These are phyloP conservation scores for Neurospora sp. DNA, from an alignment of 495 filamentous ascomycete genomes.

Conservation along the genomic window DNA sequence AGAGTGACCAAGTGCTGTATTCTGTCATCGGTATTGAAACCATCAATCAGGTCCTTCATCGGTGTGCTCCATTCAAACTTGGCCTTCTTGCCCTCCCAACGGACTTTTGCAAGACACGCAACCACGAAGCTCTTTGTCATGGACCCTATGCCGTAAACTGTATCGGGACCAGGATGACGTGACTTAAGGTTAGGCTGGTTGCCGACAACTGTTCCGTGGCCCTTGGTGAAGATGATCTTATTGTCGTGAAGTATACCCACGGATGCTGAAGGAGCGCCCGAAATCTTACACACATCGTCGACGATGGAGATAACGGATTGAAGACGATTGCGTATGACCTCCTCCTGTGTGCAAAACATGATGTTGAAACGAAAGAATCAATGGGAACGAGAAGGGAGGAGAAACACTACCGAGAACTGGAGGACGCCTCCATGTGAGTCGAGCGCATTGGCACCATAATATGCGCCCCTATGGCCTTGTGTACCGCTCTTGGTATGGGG, in stretches of 20 bases:
- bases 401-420: neutral
- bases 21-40: neutral
- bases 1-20: neutral
- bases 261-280: neutral
- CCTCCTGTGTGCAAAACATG: neutral
- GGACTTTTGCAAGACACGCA: neutral
- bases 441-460: neutral
- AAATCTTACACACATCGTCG: neutral
- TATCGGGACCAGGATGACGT: neutral
- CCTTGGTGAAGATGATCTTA: neutral
- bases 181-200: neutral
- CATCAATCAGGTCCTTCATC: conserved; percentile 3
- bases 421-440: neutral
- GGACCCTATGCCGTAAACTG: conserved; percentile 6
- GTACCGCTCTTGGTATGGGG: neutral
- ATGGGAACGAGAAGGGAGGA: neutral
- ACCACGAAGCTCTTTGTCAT: conserved; percentile 4
- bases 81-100: neutral
- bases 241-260: neutral
- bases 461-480: neutral
- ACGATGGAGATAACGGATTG: neutral
- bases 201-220: neutral
- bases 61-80: neutral
- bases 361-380: neutral
- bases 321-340: neutral